phyloP scores from a whole-genome alignment of 2,329 filamentous ascomycete species.

The Chaetomium strumarium region DNA sequence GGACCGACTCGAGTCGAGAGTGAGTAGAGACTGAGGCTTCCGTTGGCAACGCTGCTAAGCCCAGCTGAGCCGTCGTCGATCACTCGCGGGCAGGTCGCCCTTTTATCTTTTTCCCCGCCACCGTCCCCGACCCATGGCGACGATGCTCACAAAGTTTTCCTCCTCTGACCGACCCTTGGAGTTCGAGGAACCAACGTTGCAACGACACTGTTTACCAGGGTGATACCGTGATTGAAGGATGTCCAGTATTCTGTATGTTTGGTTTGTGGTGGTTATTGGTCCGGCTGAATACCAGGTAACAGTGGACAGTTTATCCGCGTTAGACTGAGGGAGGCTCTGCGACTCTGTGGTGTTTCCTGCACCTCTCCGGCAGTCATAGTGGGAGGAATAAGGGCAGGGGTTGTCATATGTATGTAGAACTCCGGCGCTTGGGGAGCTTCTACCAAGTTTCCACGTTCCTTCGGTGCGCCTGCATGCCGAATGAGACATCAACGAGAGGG shows the following conservation, averaged over 20 bases:
- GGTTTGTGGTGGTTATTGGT: neutral
- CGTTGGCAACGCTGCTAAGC: neutral
- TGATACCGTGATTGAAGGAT: neutral
- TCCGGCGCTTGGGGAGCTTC: conserved; percentile 8
- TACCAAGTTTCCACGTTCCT: conserved; percentile 7
- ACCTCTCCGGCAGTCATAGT: conserved; percentile 3
- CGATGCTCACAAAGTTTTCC: neutral
- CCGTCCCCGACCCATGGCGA: neutral
- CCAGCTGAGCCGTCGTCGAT: neutral
- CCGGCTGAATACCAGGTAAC: conserved; percentile 6
- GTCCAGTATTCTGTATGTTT: neutral
- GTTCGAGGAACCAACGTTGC: neutral
- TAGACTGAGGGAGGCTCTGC: conserved; percentile 1
- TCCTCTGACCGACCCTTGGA: neutral
- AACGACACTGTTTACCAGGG: neutral
- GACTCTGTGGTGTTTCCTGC: neutral
- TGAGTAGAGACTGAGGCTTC: neutral
- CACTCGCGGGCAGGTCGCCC: neutral
- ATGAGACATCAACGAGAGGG: neutral
- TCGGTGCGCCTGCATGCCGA: conserved; percentile 6
- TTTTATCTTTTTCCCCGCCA: neutral
- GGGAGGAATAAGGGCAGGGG: conserved; percentile 3
- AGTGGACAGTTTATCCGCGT: conserved; percentile 3
- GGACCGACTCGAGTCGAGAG: neutral
- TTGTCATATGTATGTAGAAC: neutral